Conservation (phyloP, 2,329 filamentous ascomycete species). For the Venturia nashicola region DNA sequence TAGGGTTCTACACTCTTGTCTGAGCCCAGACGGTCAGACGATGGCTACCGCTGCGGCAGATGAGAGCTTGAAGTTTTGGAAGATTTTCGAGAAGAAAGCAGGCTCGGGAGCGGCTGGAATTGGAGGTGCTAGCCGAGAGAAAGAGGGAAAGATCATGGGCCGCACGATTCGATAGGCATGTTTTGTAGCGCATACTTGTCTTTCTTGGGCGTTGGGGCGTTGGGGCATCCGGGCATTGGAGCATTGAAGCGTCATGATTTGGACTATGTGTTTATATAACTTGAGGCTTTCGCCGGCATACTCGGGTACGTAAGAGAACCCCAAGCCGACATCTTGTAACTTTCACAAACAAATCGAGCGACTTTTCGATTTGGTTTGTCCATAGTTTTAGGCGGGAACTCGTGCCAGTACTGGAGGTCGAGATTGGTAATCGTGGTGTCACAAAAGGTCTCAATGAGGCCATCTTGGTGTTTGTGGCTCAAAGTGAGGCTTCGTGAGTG, state of each 20-base stretch:
- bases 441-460: too few relatives aligned
- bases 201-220: background rate
- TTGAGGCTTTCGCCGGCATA: background rate
- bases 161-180: slow-evolving; percentile 21
- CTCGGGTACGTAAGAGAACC: background rate
- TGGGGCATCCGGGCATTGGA: background rate
- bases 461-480: too few relatives aligned
- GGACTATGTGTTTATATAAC: background rate
- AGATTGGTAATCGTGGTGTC: too few relatives aligned
- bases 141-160: slow-evolving; percentile 8
- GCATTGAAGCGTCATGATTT: background rate
- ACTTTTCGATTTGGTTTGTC: background rate
- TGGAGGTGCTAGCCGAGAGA: slow-evolving; percentile 3
- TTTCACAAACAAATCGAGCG: background rate
- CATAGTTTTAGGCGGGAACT: background rate
- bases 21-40: slow-evolving; percentile 97
- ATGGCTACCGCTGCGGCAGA: slow-evolving; percentile 91
- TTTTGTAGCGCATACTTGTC: background rate
- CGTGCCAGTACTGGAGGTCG: too few relatives aligned
- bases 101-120: slow-evolving; percentile 27
- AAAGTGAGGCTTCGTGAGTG: too few relatives aligned
- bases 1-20: slow-evolving; percentile 87
- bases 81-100: slow-evolving; percentile 97
- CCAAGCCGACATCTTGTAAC: background rate
- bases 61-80: slow-evolving; percentile 99